Percentiles rank a stretch among this genome's conserved stretches.
Evolutionary conservation across 805 yeast genomes (phyloP).

Genomic region (Ogataea parapolymorpha): DNA sequence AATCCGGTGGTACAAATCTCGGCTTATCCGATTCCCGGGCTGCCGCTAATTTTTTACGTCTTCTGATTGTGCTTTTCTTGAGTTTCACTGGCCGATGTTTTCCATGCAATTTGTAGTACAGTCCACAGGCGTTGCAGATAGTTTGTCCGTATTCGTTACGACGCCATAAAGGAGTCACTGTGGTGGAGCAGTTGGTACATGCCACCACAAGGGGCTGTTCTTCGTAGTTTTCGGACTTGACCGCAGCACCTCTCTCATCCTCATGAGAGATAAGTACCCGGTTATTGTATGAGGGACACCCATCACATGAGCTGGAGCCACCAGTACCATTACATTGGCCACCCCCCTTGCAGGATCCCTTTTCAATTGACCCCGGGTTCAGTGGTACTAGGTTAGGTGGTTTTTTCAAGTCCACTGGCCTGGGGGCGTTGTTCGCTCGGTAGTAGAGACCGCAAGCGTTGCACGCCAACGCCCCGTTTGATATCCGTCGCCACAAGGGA

Average conservation of each 20-base stretch:
- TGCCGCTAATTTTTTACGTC: conserved; percentile 53
- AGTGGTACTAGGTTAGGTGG: conserved; percentile 50
- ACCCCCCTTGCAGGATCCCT: conserved; percentile 67
- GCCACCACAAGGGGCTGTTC: conserved; percentile 57
- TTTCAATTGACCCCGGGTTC: conserved; percentile 30
- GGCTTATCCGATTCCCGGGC: background rate
- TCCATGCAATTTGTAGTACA: conserved; percentile 74
- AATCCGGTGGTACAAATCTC: background rate
- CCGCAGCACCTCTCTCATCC: background rate
- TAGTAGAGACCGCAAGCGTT: conserved; percentile 60
- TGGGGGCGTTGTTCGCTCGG: conserved; percentile 54
- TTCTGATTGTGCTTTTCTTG: conserved; percentile 69
- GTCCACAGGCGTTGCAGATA: conserved; percentile 85
- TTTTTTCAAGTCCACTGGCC: conserved; percentile 64
- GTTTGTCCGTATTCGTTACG: conserved; percentile 78
- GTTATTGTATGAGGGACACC: conserved; percentile 82
- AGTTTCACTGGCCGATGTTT: conserved; percentile 71
- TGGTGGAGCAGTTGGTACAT: conserved; percentile 79
- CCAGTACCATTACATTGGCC: conserved; percentile 89
- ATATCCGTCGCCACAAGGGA: conserved; percentile 57
- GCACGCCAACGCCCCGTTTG: conserved; percentile 53
- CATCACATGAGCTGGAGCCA: conserved; percentile 73
- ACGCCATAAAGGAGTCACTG: conserved; percentile 86
- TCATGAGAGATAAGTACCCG: conserved; percentile 37
- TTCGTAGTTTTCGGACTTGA: conserved; percentile 3